Evolutionary conservation across 1,284 basidiomycete species (phyloP).

Genomic region (Exobasidium cylindrosporum): DNA sequence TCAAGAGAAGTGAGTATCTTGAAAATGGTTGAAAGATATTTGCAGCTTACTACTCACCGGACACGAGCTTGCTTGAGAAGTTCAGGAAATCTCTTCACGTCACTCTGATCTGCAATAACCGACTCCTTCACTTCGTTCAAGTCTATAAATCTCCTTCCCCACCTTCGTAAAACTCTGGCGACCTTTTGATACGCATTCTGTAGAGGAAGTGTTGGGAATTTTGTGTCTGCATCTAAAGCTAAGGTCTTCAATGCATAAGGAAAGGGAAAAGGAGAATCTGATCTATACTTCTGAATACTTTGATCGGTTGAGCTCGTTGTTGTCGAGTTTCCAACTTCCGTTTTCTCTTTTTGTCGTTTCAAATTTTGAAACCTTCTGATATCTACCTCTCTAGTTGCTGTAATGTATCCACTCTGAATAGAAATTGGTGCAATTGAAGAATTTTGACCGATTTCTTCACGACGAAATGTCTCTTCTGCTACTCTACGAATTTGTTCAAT

Average conservation of each 20-base stretch:
- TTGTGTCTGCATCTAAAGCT: background rate
- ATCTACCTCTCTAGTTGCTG: conserved; percentile 15
- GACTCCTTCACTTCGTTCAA: conserved; percentile 33
- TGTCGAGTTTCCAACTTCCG: background rate
- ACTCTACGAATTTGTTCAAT: conserved; percentile 16
- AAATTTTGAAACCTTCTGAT: conserved; percentile 1
- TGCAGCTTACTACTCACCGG: conserved; percentile 15
- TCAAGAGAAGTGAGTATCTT: background rate
- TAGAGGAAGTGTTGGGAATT: conserved; percentile 10
- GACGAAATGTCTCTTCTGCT: conserved; percentile 10
- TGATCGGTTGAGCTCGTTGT: background rate
- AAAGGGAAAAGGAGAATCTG: background rate
- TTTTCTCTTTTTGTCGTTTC: background rate
- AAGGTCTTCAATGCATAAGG: conserved; percentile 3
- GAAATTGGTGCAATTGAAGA: too few relatives aligned
- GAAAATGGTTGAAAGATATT: background rate
- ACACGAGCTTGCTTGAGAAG: conserved; percentile 43
- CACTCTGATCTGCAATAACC: conserved; percentile 23
- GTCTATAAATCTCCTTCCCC: conserved; percentile 35
- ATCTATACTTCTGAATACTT: too few relatives aligned
- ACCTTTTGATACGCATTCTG: conserved; percentile 17
- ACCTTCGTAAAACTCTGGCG: conserved; percentile 23
- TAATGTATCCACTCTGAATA: background rate
- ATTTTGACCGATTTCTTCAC: background rate
- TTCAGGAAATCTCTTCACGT: conserved; percentile 41